A percentile compares a stretch with the other conserved stretches of the same genome.
Evolutionary conservation across 768 basidiomycete species (phyloP).

Genomic region (Podaxis rugospora): DNA sequence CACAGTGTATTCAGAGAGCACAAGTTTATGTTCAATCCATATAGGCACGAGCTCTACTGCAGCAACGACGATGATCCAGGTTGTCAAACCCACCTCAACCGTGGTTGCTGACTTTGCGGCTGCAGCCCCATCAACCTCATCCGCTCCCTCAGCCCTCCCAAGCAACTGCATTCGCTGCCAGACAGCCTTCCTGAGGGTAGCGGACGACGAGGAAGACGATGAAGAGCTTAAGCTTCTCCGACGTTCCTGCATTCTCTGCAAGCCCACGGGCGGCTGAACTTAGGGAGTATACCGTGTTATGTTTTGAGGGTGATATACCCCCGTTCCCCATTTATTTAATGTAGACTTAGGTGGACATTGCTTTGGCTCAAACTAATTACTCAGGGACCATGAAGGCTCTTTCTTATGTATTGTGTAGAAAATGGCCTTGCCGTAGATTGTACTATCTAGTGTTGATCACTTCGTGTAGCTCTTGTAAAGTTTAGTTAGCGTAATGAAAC

Average conservation of each 20-base stretch:
- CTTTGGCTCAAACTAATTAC: background rate
- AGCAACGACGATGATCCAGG: background rate
- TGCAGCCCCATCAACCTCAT: background rate
- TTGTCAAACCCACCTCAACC: background rate
- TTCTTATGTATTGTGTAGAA: no score
- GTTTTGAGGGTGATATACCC: background rate
- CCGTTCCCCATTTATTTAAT: background rate
- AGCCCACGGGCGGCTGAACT: background rate
- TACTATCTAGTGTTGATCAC: no score
- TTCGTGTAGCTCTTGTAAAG: no score
- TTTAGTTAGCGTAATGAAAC: no score
- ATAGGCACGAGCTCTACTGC: background rate
- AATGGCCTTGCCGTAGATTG: no score
- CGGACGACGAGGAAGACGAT: background rate
- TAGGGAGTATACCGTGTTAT: background rate
- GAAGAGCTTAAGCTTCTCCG: conserved; percentile 1
- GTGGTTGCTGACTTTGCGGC: background rate
- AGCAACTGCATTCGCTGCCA: conserved; percentile 4
- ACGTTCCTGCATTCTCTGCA: conserved; percentile 4
- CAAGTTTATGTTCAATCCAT: background rate
- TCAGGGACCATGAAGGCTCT: background rate
- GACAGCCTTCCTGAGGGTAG: conserved; percentile 1
- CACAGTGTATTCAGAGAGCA: background rate
- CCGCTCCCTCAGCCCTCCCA: background rate
- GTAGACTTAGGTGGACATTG: background rate